phyloP scores from a whole-genome alignment of 2,329 filamentous ascomycete genomes.

The Phyllosticta ampelicida region DNA sequence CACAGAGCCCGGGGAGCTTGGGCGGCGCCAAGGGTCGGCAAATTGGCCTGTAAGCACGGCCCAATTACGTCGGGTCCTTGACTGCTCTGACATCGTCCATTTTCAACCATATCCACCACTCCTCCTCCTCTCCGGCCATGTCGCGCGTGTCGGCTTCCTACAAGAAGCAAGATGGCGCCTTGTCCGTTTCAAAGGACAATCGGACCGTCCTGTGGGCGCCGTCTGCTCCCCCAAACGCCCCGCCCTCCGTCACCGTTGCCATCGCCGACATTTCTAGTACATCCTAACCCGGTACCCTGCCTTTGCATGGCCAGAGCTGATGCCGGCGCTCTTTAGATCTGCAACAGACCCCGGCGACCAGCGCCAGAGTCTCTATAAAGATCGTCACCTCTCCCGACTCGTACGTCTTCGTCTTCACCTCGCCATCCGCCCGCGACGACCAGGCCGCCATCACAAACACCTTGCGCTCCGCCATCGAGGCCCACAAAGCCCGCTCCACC shows the following conservation, averaged over 20 bases:
- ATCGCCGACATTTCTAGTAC: conserved; percentile 73
- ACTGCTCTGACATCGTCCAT: background rate
- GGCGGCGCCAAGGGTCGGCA: background rate
- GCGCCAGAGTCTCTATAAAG: conserved; percentile 85
- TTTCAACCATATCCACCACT: background rate
- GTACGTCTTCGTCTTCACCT: conserved; percentile 86
- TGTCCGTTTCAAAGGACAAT: conserved; percentile 64
- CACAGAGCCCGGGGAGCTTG: background rate
- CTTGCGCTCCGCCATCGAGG: conserved; percentile 66
- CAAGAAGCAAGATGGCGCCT: conserved; percentile 90
- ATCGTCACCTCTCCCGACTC: conserved; percentile 61
- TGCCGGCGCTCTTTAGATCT: conserved; percentile 49
- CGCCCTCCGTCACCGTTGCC: conserved; percentile 56
- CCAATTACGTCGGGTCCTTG: background rate
- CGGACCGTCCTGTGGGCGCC: conserved; percentile 74
- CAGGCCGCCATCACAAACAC: conserved; percentile 77
- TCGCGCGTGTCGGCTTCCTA: conserved; percentile 44
- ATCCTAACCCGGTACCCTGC: background rate
- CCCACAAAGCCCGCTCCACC: conserved; percentile 44
- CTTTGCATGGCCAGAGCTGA: background rate
- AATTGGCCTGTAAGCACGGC: background rate
- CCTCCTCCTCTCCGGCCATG: conserved; percentile 19
- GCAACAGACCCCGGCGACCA: conserved; percentile 85
- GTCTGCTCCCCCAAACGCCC: conserved; percentile 52
- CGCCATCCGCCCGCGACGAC: conserved; percentile 65